Evolutionary conservation across 2,329 filamentous ascomycete genomes (phyloP), one percentile per base, ranked within the genome.

Genomic region (Talaromyces marneffei): DNA sequence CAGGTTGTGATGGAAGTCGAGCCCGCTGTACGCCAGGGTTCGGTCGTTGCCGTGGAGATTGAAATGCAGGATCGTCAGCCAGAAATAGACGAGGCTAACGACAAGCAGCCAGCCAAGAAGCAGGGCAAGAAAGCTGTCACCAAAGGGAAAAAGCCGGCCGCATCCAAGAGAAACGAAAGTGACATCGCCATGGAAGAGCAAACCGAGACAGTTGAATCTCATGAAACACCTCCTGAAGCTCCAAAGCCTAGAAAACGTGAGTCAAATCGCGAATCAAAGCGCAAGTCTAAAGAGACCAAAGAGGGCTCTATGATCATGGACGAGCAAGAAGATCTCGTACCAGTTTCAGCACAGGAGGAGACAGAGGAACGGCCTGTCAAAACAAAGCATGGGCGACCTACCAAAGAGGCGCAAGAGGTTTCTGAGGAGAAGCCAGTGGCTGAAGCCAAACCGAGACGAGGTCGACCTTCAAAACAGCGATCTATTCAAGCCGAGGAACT

Each of bases 111-210:
- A 27, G 46, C 60, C 4, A 73, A 70, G 61, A 71, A 70, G 57
- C 64, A 62, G 20, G 62, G 63, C 2, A 72, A 68, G 58, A 71
- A 72, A 60, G 71, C 70, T 33, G 60, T 67, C n/a, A 56, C 46
- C 16, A 66, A 68, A 65, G 65, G 57, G 69, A 77, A 68, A 69
- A 79, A 69, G 71, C 62, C 66, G 3, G 67, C 67, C 37, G 14
- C 35, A 33, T 40, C 46, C 12, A 59, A 59, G 35, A 44, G 20
- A 10, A 48, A 23, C 3, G 57, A 59, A 3, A 31, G 48, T n/a
- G 57, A 59, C 2, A 10, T 44, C 6, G 71, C 68, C 48, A 58
- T 55, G n/a, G 66, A 63, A n/a, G 57, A 65, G 10, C 46, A 64
- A 39, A 62, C 55, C 16, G 57, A 54, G 29, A 16, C 61, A 40